These are phyloP conservation scores for Hibiscus syriacus DNA, from an alignment of 345 rosid species.

Conservation along the genomic window DNA sequence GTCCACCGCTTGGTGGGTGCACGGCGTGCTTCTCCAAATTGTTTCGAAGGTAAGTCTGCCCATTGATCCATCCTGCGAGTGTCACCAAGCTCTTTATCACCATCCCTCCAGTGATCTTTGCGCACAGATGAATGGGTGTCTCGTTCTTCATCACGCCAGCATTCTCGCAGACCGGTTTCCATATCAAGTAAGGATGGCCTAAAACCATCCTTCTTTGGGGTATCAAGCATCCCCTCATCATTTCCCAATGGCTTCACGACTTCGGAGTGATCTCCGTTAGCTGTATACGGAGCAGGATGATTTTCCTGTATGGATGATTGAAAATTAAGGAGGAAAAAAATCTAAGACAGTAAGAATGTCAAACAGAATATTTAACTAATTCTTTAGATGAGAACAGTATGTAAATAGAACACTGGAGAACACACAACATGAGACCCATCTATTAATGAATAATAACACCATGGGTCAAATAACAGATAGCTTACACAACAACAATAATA, in stretches of 20 bases:
- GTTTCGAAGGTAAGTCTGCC: slow-evolving; percentile 50
- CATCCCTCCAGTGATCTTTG: slow-evolving; percentile 84
- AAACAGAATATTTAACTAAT: not conserved
- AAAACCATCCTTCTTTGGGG: slow-evolving; percentile 68
- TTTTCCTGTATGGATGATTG: slow-evolving; percentile 30
- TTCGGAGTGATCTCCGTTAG: slow-evolving; percentile 33
- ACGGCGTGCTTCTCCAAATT: not conserved
- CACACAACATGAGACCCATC: not conserved
- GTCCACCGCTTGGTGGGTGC: slow-evolving; percentile 50
- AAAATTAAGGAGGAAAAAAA: not conserved
- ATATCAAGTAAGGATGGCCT: slow-evolving; percentile 77
- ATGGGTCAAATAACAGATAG: slow-evolving; percentile 3
- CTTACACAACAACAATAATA: slow-evolving; percentile 1
- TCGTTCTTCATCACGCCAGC: slow-evolving; percentile 98
- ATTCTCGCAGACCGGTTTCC: slow-evolving; percentile 67
- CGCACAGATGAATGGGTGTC: slow-evolving; percentile 57
- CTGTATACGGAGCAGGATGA: slow-evolving; percentile 20
- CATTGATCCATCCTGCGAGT: slow-evolving; percentile 59
- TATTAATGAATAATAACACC: not conserved
- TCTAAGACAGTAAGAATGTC: not conserved
- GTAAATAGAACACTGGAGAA: not conserved
- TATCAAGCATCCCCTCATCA: slow-evolving; percentile 52
- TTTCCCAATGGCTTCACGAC: slow-evolving; percentile 43
- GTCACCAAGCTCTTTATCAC: slow-evolving; percentile 68
- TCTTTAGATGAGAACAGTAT: not conserved